A percentile compares a stretch with the other conserved stretches of the same genome.
Conservation (phyloP, 2,329 filamentous ascomycete genomes). For the Byssochlamys sp. region DNA sequence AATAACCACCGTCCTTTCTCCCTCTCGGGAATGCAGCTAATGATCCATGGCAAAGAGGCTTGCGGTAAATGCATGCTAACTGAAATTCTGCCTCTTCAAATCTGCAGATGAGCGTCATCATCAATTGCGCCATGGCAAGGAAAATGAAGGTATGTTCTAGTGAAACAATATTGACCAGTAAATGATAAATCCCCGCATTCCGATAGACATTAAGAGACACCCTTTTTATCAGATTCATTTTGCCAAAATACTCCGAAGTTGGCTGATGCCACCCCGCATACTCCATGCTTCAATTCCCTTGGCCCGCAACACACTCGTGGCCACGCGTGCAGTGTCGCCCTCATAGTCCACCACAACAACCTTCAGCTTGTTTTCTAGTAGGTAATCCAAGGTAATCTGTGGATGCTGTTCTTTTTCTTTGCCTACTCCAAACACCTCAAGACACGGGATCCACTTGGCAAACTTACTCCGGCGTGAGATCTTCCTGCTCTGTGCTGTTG, state of each 20-base stretch:
- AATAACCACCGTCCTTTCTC: neutral
- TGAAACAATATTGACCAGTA: neutral
- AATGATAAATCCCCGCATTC: neutral
- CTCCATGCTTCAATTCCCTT: constrained; percentile 42
- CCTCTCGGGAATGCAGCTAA: neutral
- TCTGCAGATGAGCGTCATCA: neutral
- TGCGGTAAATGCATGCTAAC: neutral
- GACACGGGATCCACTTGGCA: neutral
- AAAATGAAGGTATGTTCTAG: neutral
- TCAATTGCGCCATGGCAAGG: neutral
- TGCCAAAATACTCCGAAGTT: neutral
- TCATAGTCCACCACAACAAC: constrained; percentile 45
- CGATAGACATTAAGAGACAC: neutral
- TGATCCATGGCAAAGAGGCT: neutral
- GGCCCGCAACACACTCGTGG: constrained; percentile 45
- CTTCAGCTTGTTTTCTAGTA: constrained; percentile 21
- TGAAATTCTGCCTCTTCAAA: neutral
- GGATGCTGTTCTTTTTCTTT: constrained; percentile 2
- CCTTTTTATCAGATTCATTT: neutral
- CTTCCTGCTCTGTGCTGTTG: constrained; percentile 4
- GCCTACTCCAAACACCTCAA: neutral
- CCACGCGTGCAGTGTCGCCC: constrained; percentile 46
- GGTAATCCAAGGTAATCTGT: constrained; percentile 4
- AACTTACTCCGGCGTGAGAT: neutral
- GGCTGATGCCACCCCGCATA: constrained; percentile 33